Base-by-base conservation (phyloP, 768 basidiomycete genomes). In the Lactarius indigo region DNA sequence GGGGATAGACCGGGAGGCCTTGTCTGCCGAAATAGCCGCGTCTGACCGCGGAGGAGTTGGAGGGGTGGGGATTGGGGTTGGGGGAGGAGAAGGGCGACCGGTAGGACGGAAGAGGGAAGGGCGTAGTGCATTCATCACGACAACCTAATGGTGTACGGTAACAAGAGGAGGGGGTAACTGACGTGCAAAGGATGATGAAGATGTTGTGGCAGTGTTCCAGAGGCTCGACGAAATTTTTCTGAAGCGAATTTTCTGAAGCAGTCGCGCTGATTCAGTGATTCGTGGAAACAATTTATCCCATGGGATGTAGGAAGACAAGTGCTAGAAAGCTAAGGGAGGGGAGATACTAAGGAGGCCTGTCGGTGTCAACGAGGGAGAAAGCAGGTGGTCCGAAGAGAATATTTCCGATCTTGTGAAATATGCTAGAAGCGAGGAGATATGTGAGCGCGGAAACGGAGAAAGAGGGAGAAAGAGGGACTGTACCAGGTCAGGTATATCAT, bases 321-420 rank as follows among this genome's bases (percentile, higher is more conserved):
- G 68, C 39, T 55, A 28, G 57, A 59, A 41, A 39, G 37, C 15
- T 23, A 50, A 28, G 5, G 18, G 28, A 39, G 28, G 31, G 23
- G 12, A 37, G 74, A 77, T 77, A 78, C 85, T 88, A 92, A 83
- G 91, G 91, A 74, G 91, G 91, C 70, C 87, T 81, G 82, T 92
- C 89, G 61, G 85, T 85, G 84, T 86, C 86, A 75, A 87, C 78
- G 71, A 86, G 76, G 66, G 65, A 79, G 76, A 79, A 81, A 67
- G 77, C 83, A 79, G 85, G 83, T 71, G 88, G 89, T 76, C 80
- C 81, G 76, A 87, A 83, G 78, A 84, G 81, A 83, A 85, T 81
- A 78, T 77, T 81, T 82, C 79, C 79, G 72, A 74, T 76, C 75
- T 79, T 70, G 68, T 70, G 69, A 58, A 47, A 65, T 61, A 68